A percentile compares a stretch with the other conserved stretches of the same genome.
Evolutionary conservation across 176 grass and related monocot species (phyloP).

Genomic region (Thalia dealbata): DNA sequence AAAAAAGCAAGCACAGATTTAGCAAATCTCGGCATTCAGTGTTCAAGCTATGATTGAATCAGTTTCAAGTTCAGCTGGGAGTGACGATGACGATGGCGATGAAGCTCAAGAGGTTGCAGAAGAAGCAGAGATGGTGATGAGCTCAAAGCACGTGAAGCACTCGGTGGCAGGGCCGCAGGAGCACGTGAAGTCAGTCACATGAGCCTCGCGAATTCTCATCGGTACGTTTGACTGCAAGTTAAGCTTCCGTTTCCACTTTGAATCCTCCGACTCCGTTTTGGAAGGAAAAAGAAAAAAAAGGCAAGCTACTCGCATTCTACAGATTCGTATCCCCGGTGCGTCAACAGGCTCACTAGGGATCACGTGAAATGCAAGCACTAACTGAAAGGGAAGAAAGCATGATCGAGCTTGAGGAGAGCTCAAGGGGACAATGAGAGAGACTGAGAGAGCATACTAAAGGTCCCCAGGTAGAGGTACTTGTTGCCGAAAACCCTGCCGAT

Average conservation of each 20-base stretch:
- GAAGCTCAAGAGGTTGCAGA: neutral
- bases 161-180: neutral
- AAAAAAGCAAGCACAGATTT: neutral
- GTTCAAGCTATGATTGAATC: neutral
- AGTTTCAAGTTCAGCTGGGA: too few species aligned
- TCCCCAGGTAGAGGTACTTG: constrained; percentile 92
- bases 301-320: too few species aligned
- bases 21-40: neutral
- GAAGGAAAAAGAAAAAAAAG: too few species aligned
- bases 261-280: neutral
- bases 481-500: constrained; percentile 71
- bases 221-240: neutral
- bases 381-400: neutral
- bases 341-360: neutral
- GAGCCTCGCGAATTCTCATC: neutral
- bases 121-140: neutral
- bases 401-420: neutral
- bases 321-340: too few species aligned
- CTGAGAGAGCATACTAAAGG: constrained; percentile 50
- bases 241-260: neutral
- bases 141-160: neutral
- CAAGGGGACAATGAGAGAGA: too few species aligned
- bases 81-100: neutral
- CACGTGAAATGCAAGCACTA: neutral
- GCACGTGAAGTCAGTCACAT: neutral